A percentile compares a stretch with the other conserved stretches of the same genome.
phyloP scores from a whole-genome alignment of 768 basidiomycete species.

The Tremella fuciformis region DNA sequence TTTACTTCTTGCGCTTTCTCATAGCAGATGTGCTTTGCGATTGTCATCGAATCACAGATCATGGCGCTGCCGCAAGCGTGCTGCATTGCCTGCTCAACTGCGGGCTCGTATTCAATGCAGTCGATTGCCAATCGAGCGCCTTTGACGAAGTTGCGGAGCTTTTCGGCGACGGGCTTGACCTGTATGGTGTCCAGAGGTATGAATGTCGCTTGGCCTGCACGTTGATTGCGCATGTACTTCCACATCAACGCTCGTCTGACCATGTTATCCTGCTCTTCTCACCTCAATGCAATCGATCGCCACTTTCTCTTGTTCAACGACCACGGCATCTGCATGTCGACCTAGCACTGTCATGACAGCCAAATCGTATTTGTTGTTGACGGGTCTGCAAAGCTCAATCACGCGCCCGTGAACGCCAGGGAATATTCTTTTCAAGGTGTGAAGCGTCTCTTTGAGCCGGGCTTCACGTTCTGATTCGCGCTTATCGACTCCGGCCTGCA shows the following conservation, averaged over 20 bases:
- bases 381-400: slow-evolving; percentile 91
- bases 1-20: slow-evolving; percentile 96
- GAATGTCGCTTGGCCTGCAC: slow-evolving; percentile 93
- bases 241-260: background rate
- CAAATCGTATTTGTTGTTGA: slow-evolving; percentile 82
- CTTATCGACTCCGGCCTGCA: slow-evolving; percentile 85
- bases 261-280: slow-evolving; percentile 17
- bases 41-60: slow-evolving; percentile 92
- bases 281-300: slow-evolving; percentile 98
- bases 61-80: slow-evolving; percentile 93
- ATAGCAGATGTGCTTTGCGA: slow-evolving; percentile 85
- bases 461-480: slow-evolving; percentile 80
- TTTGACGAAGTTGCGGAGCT: slow-evolving; percentile 85
- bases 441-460: slow-evolving; percentile 78
- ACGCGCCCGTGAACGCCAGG: slow-evolving; percentile 91
- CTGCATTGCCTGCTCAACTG: slow-evolving; percentile 89
- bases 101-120: slow-evolving; percentile 75
- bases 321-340: slow-evolving; percentile 88
- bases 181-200: slow-evolving; percentile 98
- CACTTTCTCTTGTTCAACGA: slow-evolving; percentile 94
- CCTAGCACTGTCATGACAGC: slow-evolving; percentile 90
- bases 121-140: slow-evolving; percentile 82
- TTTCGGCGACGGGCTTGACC: slow-evolving; percentile 88
- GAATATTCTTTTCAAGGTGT: slow-evolving; percentile 81
- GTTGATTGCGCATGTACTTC: slow-evolving; percentile 90